These are phyloP conservation scores for Cercospora sesami DNA, from an alignment of 2,329 filamentous ascomycete species.

Conservation along the genomic window DNA sequence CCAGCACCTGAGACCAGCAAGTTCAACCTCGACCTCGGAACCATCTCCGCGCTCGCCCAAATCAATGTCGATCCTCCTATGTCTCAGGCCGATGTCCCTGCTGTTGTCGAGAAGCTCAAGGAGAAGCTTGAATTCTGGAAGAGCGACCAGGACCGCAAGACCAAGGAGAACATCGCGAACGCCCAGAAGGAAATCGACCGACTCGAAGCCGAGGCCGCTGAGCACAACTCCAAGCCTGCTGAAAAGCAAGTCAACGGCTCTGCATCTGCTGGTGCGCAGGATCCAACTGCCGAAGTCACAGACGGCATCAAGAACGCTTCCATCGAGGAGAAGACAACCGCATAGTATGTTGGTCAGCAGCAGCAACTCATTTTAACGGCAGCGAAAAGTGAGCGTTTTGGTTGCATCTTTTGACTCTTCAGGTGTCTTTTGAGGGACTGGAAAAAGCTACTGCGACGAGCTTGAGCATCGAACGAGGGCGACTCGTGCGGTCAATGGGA, in stretches of 20 bases:
- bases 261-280: constrained; percentile 55
- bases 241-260: constrained; percentile 57
- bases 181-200: constrained; percentile 93
- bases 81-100: constrained; percentile 77
- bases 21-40: constrained; percentile 85
- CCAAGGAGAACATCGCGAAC: constrained; percentile 90
- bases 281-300: constrained; percentile 58
- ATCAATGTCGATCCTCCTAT: constrained; percentile 86
- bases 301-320: constrained; percentile 62
- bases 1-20: constrained; percentile 53
- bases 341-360: constrained; percentile 15
- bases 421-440: constrained; percentile 4
- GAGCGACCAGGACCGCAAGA: constrained; percentile 83
- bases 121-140: constrained; percentile 92
- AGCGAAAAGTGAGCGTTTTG: constrained; percentile 16
- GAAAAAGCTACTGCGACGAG: background rate
- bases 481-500: background rate
- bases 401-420: constrained; percentile 4
- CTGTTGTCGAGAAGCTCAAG: constrained; percentile 82
- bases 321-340: constrained; percentile 53
- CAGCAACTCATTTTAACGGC: background rate
- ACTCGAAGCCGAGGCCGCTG: constrained; percentile 67
- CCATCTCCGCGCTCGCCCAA: constrained; percentile 85
- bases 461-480: background rate
- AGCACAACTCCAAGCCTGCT: constrained; percentile 45